A percentile compares a stretch with the other conserved stretches of the same genome.
These are phyloP conservation scores for Chrysochromulina parva DNA, from an alignment of 78 protist genomes.

Conservation along the genomic window DNA sequence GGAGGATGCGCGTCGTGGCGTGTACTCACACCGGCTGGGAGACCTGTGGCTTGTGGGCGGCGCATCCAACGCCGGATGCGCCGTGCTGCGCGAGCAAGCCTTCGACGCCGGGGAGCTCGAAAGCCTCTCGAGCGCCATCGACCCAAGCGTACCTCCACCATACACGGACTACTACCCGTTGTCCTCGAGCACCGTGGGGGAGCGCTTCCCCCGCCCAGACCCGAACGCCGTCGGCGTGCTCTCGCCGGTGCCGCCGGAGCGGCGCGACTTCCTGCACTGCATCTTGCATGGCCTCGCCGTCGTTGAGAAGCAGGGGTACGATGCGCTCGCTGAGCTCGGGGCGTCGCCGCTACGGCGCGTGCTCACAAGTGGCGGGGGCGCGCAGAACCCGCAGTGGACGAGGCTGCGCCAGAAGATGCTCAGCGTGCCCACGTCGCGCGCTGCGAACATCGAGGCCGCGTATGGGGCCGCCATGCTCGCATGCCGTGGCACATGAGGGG, in stretches of 20 bases:
- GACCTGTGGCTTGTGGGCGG: slow-evolving; percentile 22
- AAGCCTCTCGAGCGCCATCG: neutral
- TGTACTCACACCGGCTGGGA: slow-evolving; percentile 21
- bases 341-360: neutral
- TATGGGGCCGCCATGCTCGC: slow-evolving; percentile 2
- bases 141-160: neutral
- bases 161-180: neutral
- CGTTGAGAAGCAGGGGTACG: neutral
- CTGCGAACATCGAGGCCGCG: neutral
- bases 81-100: slow-evolving; percentile 2
- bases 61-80: slow-evolving; percentile 11
- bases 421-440: neutral
- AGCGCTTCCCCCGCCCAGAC: neutral
- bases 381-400: neutral
- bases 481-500: neutral
- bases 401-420: neutral
- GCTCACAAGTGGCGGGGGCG: slow-evolving; percentile 15
- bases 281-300: neutral
- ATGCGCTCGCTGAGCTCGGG: neutral
- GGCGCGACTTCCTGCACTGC: neutral
- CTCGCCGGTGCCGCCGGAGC: neutral
- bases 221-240: neutral
- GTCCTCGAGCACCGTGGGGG: neutral
- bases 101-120: neutral
- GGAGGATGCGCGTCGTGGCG: neutral